A percentile compares a stretch with the other conserved stretches of the same genome.
Evolutionary conservation across 345 rosid species (phyloP).

Genomic region (Excoecaria agallocha): DNA sequence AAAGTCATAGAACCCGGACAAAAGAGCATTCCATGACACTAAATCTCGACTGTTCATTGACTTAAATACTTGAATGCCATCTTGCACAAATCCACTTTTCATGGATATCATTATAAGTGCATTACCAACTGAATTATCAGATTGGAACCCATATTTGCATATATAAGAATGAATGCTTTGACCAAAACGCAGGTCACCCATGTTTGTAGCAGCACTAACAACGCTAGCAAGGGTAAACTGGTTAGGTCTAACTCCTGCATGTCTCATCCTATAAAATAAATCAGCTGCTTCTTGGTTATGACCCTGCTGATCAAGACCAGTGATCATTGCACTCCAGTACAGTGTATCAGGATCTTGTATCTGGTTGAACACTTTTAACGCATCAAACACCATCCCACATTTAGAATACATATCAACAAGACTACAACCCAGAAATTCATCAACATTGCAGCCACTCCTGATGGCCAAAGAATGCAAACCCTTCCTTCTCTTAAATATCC

Average conservation of each 20-base stretch:
- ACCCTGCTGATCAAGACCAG: slow-evolving; percentile 40
- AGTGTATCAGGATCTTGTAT: slow-evolving; percentile 39
- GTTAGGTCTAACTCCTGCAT: slow-evolving; percentile 38
- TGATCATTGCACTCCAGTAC: slow-evolving; percentile 44
- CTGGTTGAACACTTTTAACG: slow-evolving; percentile 35
- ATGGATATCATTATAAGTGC: slow-evolving; percentile 45
- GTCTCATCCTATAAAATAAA: slow-evolving; percentile 39
- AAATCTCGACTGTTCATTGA: slow-evolving; percentile 31
- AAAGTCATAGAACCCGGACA: slow-evolving; percentile 29
- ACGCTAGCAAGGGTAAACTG: slow-evolving; percentile 34
- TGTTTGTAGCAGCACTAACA: slow-evolving; percentile 29
- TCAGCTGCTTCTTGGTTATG: slow-evolving; percentile 30
- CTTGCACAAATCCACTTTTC: slow-evolving; percentile 29
- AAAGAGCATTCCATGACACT: slow-evolving; percentile 44
- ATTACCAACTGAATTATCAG: slow-evolving; percentile 33
- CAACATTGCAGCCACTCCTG: slow-evolving; percentile 36
- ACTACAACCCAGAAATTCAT: slow-evolving; percentile 38
- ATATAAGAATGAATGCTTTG: slow-evolving; percentile 42
- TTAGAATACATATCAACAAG: slow-evolving; percentile 53
- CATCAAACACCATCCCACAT: slow-evolving; percentile 37
- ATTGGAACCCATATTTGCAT: slow-evolving; percentile 38
- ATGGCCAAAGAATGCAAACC: slow-evolving; percentile 41
- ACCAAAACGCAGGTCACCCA: slow-evolving; percentile 30
- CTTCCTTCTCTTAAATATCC: slow-evolving; percentile 35
- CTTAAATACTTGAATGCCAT: slow-evolving; percentile 38